Conservation (phyloP, 768 basidiomycete genomes). For the Dioszegia hungarica region DNA sequence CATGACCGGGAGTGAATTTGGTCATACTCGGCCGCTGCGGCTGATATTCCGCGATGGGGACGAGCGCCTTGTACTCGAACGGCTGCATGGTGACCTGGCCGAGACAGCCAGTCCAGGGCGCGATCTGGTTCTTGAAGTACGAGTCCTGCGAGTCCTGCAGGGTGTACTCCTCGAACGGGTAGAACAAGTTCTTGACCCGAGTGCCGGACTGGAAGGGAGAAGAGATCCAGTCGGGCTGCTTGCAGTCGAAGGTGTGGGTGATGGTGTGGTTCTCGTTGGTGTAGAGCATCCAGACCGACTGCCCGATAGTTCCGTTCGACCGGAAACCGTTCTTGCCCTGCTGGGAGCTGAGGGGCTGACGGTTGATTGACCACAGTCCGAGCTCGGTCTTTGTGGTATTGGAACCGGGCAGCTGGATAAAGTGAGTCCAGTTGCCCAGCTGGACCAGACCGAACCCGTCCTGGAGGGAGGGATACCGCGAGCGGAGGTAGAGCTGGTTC, state of each 20-base stretch:
- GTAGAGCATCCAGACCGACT: conserved; percentile 77
- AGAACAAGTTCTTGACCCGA: conserved; percentile 67
- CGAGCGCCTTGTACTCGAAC: conserved; percentile 76
- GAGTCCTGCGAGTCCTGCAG: conserved; percentile 64
- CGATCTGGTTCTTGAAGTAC: conserved; percentile 58
- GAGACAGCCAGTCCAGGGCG: conserved; percentile 74
- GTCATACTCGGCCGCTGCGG: conserved; percentile 68
- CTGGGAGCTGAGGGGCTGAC: conserved; percentile 64
- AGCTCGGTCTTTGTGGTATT: conserved; percentile 74
- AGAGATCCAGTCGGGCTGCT: conserved; percentile 62
- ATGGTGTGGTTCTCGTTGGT: conserved; percentile 75
- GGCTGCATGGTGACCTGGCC: conserved; percentile 61
- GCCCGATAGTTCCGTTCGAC: conserved; percentile 55
- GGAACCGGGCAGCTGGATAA: conserved; percentile 76
- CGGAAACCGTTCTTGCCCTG: conserved; percentile 51
- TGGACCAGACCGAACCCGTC: conserved; percentile 83
- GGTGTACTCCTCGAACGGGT: conserved; percentile 74
- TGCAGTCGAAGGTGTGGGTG: conserved; percentile 64
- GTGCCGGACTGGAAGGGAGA: conserved; percentile 66
- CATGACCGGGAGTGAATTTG: conserved; percentile 79
- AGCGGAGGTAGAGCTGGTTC: conserved; percentile 68
- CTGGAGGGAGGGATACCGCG: conserved; percentile 66
- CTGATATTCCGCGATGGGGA: conserved; percentile 65
- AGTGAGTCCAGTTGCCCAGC: conserved; percentile 77
- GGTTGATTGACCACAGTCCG: conserved; percentile 78